Evolutionary conservation across 805 yeast genomes (phyloP), one percentile per base, ranked within the genome.

Genomic region (Yamadazyma tumulicola): DNA sequence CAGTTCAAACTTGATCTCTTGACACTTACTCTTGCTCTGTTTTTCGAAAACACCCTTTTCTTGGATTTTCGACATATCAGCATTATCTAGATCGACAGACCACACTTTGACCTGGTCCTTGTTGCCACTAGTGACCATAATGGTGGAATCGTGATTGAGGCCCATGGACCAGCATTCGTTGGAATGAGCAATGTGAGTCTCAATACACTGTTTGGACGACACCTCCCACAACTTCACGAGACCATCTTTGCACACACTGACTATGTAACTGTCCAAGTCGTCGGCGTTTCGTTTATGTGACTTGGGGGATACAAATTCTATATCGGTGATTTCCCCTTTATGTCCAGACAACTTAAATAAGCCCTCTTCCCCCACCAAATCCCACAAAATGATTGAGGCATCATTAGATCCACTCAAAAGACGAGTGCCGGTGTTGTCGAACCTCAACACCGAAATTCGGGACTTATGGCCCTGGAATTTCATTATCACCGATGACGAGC

Each of bases 161-260:
- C 77, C 84, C 50, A 88, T 57, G 3, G 85, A 67, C 97, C 97
- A 93, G 63, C 96, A 86, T 58, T 93, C 97, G 39, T 91, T 89
- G 15, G 84, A 72, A 55, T 87, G 96, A 0, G 97, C 96, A 42
- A 88, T 79, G 55, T 89, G 97, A 1, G 97, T 89, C 55, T 93
- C 99, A 4, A 88, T 67, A 60, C 97, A 86, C 55, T 87, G 95
- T 54, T 85, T 87, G 4, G 93, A 65, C 49, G 80, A 82, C 47
- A 93, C 61, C 52, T 93, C 97, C 99, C 99, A 93, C 22, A 93
- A 60, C 55, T 93, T 93, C 46, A 93, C 71, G 31, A 88, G 65
- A 0, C 97, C 97, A 55, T 93, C 99, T 52, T 88, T 89, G 2
- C 94, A 75, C 0, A 81, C 78, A 46, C 88, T 78, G 13, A 88